Evolutionary conservation across 202 grass and related monocot species (phyloP), one percentile per base, ranked within the genome.

Genomic region (Musa balbisiana): DNA sequence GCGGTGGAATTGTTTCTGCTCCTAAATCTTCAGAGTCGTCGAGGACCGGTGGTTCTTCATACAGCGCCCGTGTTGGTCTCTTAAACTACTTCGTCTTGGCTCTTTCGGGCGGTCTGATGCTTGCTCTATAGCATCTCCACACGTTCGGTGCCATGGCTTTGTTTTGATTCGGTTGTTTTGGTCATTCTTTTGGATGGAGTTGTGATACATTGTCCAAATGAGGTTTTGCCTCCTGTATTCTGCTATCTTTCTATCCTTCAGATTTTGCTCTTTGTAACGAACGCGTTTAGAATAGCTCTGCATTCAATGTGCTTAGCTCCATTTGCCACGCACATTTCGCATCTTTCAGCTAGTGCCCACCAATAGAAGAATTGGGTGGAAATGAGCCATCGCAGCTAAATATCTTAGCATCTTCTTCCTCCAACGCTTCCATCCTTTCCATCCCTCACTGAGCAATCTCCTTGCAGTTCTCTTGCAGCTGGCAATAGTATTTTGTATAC

Each of bases 71-170:
- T 51, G 80, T 73, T 53, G 54, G 83, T 54, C 9, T 89, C 5
- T 59, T 53, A 19, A 78, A 26, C 43, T 86, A 82, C 79, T 53
- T 92, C 70, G 55, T 52, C 24, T 68, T 82, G 59, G 85, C 82
- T 8, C 10, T 83, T 53, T 83, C 81, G 0, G 81, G 81, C 16
- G 73, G 72, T 11, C 22, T 98, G 65, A 80, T 94, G 81, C 79
- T 92, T 27, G 62, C 81, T 72, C 15, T 51, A 20, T 62, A 25
- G 27, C 29, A 71, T 16, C 10, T 17, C 8, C 51, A 67, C 15
- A 43, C 53, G 17, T 59, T 78, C 14, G 19, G 62, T 68, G 62
- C 77, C 53, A 21, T 71, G 67, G 27, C 50, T 23, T 26, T 69
- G 26, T n/a, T 15, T 23, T 50, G 20, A 13, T 24, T 50, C 19